Evolutionary conservation across 495 filamentous ascomycete genomes (phyloP), one percentile per base, ranked within the genome.

Genomic region (Coniosporium apollinis): DNA sequence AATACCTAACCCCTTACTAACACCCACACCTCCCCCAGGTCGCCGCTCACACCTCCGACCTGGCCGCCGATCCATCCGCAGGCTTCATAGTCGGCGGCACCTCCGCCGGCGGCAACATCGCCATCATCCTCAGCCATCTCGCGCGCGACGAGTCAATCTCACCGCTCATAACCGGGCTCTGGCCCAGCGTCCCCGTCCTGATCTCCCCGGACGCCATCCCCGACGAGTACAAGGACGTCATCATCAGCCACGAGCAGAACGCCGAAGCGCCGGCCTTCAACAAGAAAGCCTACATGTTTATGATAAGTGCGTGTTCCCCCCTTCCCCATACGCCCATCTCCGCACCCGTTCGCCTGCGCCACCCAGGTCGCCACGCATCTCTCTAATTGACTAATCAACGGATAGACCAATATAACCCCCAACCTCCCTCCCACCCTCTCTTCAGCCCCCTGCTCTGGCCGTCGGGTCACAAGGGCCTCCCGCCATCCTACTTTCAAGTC

Each of bases 71-170:
- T 33, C 53, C 57, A 3, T 39, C 39, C 34, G 46, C 30, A 28
- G 67, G 67, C 1, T 70, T 70, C 37, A 42, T 72, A 19, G 36
- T 70, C 22, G 64, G 64, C 18, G 67, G 67, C 4, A 54, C 51
- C 3, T 65, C 60, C 3, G 64, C 65, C 10, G 67, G 66, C 5
- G 65, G 52, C 2, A 64, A 65, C 40, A 46, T 70, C 8, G 43
- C 59, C 0, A 55, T 58, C 9, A 53, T 64, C 8, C 40, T 62
- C 2, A 48, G 55, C 1, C 59, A 62, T 42, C 50, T 55, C 0
- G 51, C 55, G 3, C 45, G 58, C 1, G 62, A 66, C 29, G 57
- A 65, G 20, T 52, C 54, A 11, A 44, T 62, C n/a, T 48, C 43
- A 3, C 59, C 62, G 5, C 49, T 50, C 1, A 40, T 70, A 31